These are phyloP conservation scores for Ascomycota sp. DNA, from an alignment of 2,329 filamentous ascomycete species.

Conservation along the genomic window DNA sequence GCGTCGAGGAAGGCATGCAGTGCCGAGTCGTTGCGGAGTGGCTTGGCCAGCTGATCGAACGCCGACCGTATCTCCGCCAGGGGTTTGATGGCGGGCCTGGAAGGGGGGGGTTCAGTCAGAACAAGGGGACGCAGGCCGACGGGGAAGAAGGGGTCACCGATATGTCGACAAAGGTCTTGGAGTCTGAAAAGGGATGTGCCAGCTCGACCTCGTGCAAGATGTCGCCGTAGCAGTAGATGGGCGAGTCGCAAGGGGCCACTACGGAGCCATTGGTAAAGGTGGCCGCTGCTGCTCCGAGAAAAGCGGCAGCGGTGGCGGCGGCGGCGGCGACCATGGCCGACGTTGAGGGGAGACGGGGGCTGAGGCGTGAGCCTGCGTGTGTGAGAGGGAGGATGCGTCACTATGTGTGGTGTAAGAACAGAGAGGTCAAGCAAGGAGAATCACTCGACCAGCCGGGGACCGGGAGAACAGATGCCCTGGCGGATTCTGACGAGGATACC, in stretches of 20 bases:
- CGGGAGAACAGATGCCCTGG: too few relatives aligned
- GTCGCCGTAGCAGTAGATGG: slow-evolving; percentile 46
- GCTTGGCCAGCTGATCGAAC: slow-evolving; percentile 37
- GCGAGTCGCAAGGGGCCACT: slow-evolving; percentile 44
- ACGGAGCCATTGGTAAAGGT: slow-evolving; percentile 40
- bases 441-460: too few relatives aligned
- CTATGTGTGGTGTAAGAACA: too few relatives aligned
- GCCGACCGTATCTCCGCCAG: slow-evolving; percentile 39
- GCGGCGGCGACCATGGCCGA: slow-evolving; percentile 7
- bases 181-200: slow-evolving; percentile 42
- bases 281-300: slow-evolving; percentile 15
- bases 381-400: too few relatives aligned
- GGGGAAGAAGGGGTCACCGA: slow-evolving; percentile 12
- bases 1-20: slow-evolving; percentile 39
- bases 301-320: slow-evolving; percentile 9
- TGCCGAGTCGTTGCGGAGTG: slow-evolving; percentile 40
- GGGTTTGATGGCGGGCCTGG: slow-evolving; percentile 10
- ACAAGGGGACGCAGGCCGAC: neutral
- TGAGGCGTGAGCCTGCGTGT: too few relatives aligned
- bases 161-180: slow-evolving; percentile 54
- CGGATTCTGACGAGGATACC: too few relatives aligned
- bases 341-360: neutral
- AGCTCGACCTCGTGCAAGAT: slow-evolving; percentile 41
- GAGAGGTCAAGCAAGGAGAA: too few relatives aligned
- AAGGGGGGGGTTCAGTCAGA: neutral